Percentiles rank a stretch among this genome's conserved stretches.
Conservation (phyloP, 257 asterid genomes). For the Solanum lignicaule region DNA sequence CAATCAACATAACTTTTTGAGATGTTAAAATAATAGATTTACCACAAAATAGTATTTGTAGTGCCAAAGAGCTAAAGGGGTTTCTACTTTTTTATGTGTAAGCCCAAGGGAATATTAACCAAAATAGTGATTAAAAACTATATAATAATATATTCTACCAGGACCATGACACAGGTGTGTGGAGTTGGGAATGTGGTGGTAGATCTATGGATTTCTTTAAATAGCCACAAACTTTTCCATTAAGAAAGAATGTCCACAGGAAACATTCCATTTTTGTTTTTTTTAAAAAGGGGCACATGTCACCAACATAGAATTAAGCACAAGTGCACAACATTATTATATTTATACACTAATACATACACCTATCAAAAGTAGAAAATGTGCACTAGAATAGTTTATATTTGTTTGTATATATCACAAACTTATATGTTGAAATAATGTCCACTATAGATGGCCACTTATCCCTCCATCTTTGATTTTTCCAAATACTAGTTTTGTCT, state of each 20-base stretch:
- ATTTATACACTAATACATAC: background rate
- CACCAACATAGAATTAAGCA: background rate
- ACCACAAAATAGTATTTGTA: background rate
- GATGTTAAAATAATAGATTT: background rate
- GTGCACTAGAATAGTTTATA: background rate
- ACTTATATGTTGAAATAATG: background rate
- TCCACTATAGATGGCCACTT: background rate
- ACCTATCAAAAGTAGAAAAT: background rate
- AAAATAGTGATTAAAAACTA: background rate
- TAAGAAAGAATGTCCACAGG: constrained; percentile 9
- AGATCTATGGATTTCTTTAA: background rate
- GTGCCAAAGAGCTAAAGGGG: background rate
- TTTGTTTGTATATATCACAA: background rate
- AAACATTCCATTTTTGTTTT: constrained; percentile 10
- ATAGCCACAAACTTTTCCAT: background rate
- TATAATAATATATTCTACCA: background rate
- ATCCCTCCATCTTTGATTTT: background rate
- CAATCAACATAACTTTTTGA: background rate
- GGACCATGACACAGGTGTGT: constrained; percentile 5
- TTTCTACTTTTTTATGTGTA: background rate
- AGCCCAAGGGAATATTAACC: background rate
- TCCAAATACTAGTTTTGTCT: background rate
- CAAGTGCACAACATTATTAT: background rate
- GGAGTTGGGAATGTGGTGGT: background rate
- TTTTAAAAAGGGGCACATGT: background rate